Conservation (phyloP, 768 basidiomycete genomes). For the Lentinula guzmanii region DNA sequence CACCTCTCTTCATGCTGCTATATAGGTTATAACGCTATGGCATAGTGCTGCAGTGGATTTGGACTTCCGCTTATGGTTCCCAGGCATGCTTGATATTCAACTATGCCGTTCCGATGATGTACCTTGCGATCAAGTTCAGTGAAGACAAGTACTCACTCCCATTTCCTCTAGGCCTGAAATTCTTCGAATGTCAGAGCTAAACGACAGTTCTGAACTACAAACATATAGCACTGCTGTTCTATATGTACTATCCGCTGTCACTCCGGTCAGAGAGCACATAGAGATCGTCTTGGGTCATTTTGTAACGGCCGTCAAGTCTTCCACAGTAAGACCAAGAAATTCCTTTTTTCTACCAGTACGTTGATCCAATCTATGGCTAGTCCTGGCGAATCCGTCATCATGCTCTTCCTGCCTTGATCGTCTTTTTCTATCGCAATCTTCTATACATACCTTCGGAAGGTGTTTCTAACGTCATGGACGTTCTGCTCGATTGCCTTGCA, state of each 20-base stretch:
- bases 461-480: conserved; percentile 72
- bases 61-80: conserved; percentile 68
- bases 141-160: background rate
- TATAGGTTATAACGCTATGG: conserved; percentile 10
- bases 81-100: conserved; percentile 74
- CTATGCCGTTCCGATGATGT: conserved; percentile 75
- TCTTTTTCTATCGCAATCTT: conserved; percentile 90
- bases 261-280: conserved; percentile 64
- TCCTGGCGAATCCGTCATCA: conserved; percentile 90
- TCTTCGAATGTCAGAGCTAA: conserved; percentile 85
- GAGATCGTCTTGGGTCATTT: conserved; percentile 56
- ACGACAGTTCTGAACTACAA: conserved; percentile 79
- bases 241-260: conserved; percentile 76
- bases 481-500: conserved; percentile 74
- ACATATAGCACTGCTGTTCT: conserved; percentile 75
- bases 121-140: conserved; percentile 12
- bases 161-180: conserved; percentile 64
- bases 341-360: conserved; percentile 33
- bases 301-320: conserved; percentile 68
- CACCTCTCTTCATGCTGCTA: background rate
- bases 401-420: conserved; percentile 80
- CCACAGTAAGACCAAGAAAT: conserved; percentile 44
- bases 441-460: conserved; percentile 64
- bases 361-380: conserved; percentile 33
- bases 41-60: conserved; percentile 74